A percentile compares a stretch with the other conserved stretches of the same genome.
Evolutionary conservation across 208 protist species (phyloP).

Genomic region (Herpetomonas samuelpessoai): DNA sequence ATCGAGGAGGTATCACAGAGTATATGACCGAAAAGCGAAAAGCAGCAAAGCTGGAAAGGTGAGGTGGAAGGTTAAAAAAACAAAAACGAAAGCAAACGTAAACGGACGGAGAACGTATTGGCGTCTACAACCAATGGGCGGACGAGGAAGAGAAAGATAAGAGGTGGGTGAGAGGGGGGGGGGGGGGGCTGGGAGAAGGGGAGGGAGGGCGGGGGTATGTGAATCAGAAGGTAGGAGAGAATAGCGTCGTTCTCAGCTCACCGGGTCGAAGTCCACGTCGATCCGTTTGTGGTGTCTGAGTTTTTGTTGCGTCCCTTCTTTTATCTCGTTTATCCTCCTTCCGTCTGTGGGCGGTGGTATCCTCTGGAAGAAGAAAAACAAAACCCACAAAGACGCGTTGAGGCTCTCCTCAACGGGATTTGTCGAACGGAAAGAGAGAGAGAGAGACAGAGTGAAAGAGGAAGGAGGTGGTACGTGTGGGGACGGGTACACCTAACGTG

Average conservation of each 20-base stretch:
- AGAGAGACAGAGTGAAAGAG: conserved; percentile 5
- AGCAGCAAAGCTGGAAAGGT: background rate
- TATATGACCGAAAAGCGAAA: background rate
- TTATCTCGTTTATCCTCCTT: background rate
- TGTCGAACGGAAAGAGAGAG: background rate
- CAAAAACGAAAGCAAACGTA: background rate
- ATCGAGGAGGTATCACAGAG: background rate
- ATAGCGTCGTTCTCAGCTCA: no score
- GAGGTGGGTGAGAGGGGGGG: background rate
- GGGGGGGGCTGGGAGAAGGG: background rate
- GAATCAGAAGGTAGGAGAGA: background rate
- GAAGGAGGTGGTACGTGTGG: no score
- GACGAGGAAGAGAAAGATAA: background rate
- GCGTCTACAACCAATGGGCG: background rate
- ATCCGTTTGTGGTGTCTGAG: no score
- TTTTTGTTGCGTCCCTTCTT: no score
- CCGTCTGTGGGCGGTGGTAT: background rate
- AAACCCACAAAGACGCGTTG: background rate
- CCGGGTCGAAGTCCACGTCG: no score
- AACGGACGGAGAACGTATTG: background rate
- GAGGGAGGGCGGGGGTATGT: background rate
- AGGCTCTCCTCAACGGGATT: background rate
- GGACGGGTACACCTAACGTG: no score
- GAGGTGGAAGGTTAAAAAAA: background rate
- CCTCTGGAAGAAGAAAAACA: background rate